phyloP scores from a whole-genome alignment of 805 yeast genomes.

The Candida pini region DNA sequence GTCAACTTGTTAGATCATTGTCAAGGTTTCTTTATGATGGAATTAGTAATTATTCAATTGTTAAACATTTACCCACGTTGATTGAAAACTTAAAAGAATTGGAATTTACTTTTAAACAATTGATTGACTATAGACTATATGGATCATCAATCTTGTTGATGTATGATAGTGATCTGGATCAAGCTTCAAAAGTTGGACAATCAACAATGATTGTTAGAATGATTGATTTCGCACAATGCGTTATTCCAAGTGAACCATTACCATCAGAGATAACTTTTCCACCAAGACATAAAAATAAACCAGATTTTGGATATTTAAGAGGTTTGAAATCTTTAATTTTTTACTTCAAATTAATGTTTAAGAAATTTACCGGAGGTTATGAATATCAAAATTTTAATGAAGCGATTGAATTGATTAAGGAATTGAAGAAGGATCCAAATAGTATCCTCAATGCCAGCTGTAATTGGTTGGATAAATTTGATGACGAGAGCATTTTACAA shows the following conservation, averaged over 20 bases:
- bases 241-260: slow-evolving; percentile 54
- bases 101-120: slow-evolving; percentile 43
- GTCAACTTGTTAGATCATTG: slow-evolving; percentile 70
- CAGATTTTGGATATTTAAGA: slow-evolving; percentile 80
- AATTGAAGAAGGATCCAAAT: slow-evolving; percentile 6
- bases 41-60: slow-evolving; percentile 45
- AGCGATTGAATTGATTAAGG: slow-evolving; percentile 13
- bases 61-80: slow-evolving; percentile 61
- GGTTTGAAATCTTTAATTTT: slow-evolving; percentile 72
- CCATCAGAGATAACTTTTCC: slow-evolving; percentile 52
- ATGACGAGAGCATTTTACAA: slow-evolving; percentile 19
- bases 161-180: slow-evolving; percentile 63
- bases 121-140: slow-evolving; percentile 79
- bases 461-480: slow-evolving; percentile 32
- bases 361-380: slow-evolving; percentile 40
- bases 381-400: slow-evolving; percentile 14
- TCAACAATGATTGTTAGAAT: slow-evolving; percentile 50
- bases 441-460: slow-evolving; percentile 18
- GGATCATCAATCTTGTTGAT: slow-evolving; percentile 86
- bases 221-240: slow-evolving; percentile 94
- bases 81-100: slow-evolving; percentile 57
- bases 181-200: slow-evolving; percentile 3
- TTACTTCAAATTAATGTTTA: slow-evolving; percentile 60
- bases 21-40: slow-evolving; percentile 82
- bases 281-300: slow-evolving; percentile 55